Conservation (phyloP, 257 asterid genomes). For the Nicotiana tomentosiformis region DNA sequence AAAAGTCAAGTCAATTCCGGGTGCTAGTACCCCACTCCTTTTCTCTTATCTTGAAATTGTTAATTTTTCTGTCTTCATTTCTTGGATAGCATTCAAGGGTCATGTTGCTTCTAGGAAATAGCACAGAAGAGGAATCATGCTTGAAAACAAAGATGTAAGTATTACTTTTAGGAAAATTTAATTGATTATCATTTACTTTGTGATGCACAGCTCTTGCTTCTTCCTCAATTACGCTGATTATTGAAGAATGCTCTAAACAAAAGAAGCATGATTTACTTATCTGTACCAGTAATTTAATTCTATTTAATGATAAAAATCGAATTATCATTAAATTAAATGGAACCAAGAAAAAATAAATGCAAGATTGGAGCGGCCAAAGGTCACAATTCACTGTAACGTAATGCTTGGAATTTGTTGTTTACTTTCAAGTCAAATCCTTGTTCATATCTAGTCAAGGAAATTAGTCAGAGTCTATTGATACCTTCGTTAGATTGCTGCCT, state of each 20-base stretch:
- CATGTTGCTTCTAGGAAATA: neutral
- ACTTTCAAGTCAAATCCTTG: neutral
- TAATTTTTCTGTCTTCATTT: neutral
- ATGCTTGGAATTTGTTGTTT: neutral
- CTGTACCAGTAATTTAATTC: too few relatives aligned
- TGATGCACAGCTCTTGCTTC: neutral
- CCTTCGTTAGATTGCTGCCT: too few relatives aligned
- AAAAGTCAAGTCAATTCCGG: neutral
- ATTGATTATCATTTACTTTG: neutral
- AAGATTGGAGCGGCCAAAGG: neutral
- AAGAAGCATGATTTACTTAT: too few relatives aligned
- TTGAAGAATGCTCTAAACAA: neutral
- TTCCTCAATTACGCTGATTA: neutral
- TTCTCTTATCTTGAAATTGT: neutral
- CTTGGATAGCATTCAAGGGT: neutral
- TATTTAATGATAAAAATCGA: too few relatives aligned
- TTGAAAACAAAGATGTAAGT: neutral
- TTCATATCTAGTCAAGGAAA: neutral
- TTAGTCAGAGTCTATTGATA: neutral
- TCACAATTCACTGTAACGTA: neutral
- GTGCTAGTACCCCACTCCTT: neutral
- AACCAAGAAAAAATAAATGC: neutral
- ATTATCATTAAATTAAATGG: neutral
- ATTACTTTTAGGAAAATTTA: neutral
- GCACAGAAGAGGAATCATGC: neutral